Evolutionary conservation across 2,329 filamentous ascomycete species (phyloP).

Genomic region (Teratosphaeria pseudoeucalypti): DNA sequence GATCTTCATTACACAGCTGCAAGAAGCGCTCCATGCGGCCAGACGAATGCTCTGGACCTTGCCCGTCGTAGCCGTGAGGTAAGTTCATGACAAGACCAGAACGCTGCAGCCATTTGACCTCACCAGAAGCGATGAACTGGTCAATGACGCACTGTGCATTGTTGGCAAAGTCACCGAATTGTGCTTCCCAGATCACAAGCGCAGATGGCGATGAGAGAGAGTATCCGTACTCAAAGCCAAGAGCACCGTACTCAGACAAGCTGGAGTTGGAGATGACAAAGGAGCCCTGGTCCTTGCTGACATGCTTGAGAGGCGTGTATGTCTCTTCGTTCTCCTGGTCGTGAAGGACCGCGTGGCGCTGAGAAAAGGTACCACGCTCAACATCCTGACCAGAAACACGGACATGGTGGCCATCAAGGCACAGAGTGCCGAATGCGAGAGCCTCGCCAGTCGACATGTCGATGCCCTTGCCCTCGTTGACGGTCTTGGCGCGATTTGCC

Average conservation of each 20-base stretch:
- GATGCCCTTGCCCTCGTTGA: conserved; percentile 84
- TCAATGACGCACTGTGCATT: conserved; percentile 98
- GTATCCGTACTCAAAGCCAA: conserved; percentile 98
- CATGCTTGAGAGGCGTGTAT: conserved; percentile 82
- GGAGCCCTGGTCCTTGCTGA: conserved; percentile 83
- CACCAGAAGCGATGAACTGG: conserved; percentile 95
- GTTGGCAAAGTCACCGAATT: conserved; percentile 99
- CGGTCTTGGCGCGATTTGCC: conserved; percentile 77
- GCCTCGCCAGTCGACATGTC: conserved; percentile 97
- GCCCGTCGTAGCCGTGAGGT: conserved; percentile 94
- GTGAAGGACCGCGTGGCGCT: conserved; percentile 93
- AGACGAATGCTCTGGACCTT: conserved; percentile 96
- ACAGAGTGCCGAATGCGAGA: conserved; percentile 83
- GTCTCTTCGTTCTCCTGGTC: conserved; percentile 92
- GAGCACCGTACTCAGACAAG: conserved; percentile 59
- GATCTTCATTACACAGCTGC: conserved; percentile 94
- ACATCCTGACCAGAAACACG: conserved; percentile 98
- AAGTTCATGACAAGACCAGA: conserved; percentile 93
- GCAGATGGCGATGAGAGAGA: conserved; percentile 94
- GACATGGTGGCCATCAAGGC: conserved; percentile 89
- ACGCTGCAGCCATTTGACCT: conserved; percentile 97
- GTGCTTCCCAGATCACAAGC: conserved; percentile 98
- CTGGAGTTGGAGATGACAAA: conserved; percentile 98
- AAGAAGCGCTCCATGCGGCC: conserved; percentile 95
- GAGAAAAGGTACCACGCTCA: conserved; percentile 97